Evolutionary conservation across 2,329 filamentous ascomycete species (phyloP).

Genomic region (Pseudogymnoascus sp.): DNA sequence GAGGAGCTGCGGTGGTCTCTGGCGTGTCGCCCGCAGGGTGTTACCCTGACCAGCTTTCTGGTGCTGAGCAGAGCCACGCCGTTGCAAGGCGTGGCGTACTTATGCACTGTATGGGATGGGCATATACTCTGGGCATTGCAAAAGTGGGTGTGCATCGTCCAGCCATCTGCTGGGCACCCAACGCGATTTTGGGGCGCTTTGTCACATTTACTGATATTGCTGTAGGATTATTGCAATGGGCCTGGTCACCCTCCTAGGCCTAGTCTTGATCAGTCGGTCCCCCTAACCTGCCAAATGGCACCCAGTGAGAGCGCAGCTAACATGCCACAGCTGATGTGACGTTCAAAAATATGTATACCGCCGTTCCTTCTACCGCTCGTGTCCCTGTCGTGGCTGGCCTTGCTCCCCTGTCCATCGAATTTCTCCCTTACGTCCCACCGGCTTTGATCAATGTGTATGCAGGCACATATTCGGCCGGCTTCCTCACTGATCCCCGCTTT

Average conservation of each 20-base stretch:
- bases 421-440: not conserved
- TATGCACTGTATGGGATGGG: not conserved
- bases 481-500: not conserved
- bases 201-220: not conserved
- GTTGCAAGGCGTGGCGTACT: conserved; percentile 4
- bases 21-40: conserved; percentile 1
- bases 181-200: not conserved
- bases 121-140: conserved; percentile 1
- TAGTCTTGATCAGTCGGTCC: conserved; percentile 3
- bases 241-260: not conserved
- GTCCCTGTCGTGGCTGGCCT: not conserved
- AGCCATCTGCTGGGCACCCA: not conserved
- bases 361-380: not conserved
- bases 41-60: conserved; percentile 1
- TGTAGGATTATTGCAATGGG: not conserved
- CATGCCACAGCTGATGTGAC: conserved; percentile 1
- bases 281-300: not conserved
- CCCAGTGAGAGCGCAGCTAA: not conserved
- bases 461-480: not conserved
- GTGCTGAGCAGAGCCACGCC: conserved; percentile 4
- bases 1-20: conserved; percentile 4
- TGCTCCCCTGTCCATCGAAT: conserved; percentile 1
- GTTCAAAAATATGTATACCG: conserved; percentile 1
- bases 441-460: not conserved
- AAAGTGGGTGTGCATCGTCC: not conserved